Conservation (phyloP, 768 basidiomycete species). For the Fomitopsis serialis region DNA sequence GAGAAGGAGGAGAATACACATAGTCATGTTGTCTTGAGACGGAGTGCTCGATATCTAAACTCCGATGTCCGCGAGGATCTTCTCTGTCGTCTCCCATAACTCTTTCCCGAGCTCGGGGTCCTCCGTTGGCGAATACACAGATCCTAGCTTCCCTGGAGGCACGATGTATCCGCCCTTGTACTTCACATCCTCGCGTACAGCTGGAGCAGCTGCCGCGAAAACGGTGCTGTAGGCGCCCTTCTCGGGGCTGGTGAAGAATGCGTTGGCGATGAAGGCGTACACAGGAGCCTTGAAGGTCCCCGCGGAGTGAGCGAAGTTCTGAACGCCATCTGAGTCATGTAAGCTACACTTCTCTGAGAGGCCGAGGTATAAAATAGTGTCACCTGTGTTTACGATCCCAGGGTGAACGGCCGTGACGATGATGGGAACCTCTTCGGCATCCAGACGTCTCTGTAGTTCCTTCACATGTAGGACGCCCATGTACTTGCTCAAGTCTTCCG, state of each 20-base stretch:
- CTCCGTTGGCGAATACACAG: not conserved
- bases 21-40: not conserved
- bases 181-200: slow-evolving; percentile 3
- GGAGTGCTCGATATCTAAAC: slow-evolving; percentile 2
- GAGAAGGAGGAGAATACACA: too few species aligned
- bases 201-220: slow-evolving; percentile 18
- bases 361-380: not conserved
- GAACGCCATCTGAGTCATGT: slow-evolving; percentile 10
- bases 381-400: slow-evolving; percentile 28
- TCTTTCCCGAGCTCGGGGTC: slow-evolving; percentile 8
- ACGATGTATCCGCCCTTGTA: slow-evolving; percentile 13
- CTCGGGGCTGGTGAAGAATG: slow-evolving; percentile 6
- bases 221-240: slow-evolving; percentile 16
- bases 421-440: slow-evolving; percentile 26
- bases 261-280: slow-evolving; percentile 8
- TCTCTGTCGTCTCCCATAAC: slow-evolving; percentile 21
- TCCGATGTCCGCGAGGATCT: slow-evolving; percentile 7
- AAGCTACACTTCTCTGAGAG: not conserved
- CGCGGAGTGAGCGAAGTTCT: slow-evolving; percentile 9
- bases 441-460: slow-evolving; percentile 20
- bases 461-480: slow-evolving; percentile 18
- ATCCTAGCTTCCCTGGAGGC: slow-evolving; percentile 7
- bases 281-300: slow-evolving; percentile 7
- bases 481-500: slow-evolving; percentile 14
- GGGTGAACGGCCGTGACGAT: slow-evolving; percentile 30